Conservation (phyloP, 2,329 filamentous ascomycete genomes). For the Oidium heveae region DNA sequence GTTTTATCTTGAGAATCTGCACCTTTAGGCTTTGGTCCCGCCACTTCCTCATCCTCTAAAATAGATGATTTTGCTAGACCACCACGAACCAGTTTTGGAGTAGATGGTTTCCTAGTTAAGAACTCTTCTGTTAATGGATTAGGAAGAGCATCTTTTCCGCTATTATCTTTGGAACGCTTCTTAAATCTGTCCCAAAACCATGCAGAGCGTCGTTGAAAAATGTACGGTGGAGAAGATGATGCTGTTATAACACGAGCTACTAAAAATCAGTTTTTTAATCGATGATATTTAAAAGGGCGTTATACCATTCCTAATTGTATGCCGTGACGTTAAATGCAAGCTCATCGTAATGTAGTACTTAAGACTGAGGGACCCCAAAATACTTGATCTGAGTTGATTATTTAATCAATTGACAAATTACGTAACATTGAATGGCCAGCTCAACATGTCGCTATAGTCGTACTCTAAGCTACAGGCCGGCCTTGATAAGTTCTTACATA, state of each 20-base stretch:
- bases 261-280: conserved; percentile 3
- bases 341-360: conserved; percentile 26
- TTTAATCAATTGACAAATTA: too few species aligned
- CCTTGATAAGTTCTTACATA: too few species aligned
- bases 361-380: too few species aligned
- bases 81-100: conserved; percentile 17
- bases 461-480: too few species aligned
- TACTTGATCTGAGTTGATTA: too few species aligned
- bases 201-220: conserved; percentile 7
- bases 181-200: conserved; percentile 2
- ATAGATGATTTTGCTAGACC: conserved; percentile 23
- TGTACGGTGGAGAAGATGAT: conserved; percentile 18
- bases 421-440: too few species aligned
- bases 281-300: conserved; percentile 4
- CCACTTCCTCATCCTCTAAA: conserved; percentile 21
- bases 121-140: conserved; percentile 39
- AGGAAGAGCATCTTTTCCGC: neutral
- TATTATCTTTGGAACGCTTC: conserved; percentile 3
- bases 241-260: conserved; percentile 8
- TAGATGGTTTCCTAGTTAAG: conserved; percentile 15
- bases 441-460: too few species aligned
- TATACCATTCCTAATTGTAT: conserved; percentile 34
- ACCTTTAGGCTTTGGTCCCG: conserved; percentile 6
- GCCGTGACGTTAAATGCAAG: conserved; percentile 35
- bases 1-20: conserved; percentile 6